These are phyloP conservation scores for Mycena galericulata DNA, from an alignment of 768 basidiomycete genomes.

Conservation along the genomic window DNA sequence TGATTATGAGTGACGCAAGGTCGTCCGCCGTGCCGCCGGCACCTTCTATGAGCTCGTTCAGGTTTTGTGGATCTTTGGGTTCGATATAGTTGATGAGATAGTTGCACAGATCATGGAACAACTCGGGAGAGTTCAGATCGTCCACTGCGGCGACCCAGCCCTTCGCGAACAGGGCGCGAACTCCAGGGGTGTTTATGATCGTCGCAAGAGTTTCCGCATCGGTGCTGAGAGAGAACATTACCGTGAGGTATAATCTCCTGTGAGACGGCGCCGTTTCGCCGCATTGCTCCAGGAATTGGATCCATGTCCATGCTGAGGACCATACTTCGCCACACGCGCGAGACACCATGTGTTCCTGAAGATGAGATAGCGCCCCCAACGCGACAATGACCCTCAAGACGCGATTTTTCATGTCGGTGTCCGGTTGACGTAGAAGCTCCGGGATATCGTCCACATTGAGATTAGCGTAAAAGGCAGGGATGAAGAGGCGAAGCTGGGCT, in stretches of 20 bases:
- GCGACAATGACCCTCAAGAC: background rate
- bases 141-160: constrained; percentile 15
- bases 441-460: background rate
- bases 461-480: constrained; percentile 16
- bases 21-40: background rate
- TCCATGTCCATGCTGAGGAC: constrained; percentile 2
- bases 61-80: background rate
- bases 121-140: background rate
- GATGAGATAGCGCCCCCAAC: background rate
- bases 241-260: background rate
- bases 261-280: background rate
- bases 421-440: constrained; percentile 3
- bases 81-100: background rate
- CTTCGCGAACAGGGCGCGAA: background rate
- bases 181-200: background rate
- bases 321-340: constrained; percentile 4
- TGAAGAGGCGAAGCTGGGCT: constrained; percentile 10
- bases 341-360: constrained; percentile 15
- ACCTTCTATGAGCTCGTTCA: constrained; percentile 8
- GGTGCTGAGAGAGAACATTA: background rate
- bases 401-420: background rate
- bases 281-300: constrained; percentile 17
- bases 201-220: background rate
- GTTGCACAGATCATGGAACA: background rate
- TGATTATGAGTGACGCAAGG: constrained; percentile 17